A percentile compares a stretch with the other conserved stretches of the same genome.
Conservation (phyloP, 2,329 filamentous ascomycete species). For the Dactylellina parvicollis region DNA sequence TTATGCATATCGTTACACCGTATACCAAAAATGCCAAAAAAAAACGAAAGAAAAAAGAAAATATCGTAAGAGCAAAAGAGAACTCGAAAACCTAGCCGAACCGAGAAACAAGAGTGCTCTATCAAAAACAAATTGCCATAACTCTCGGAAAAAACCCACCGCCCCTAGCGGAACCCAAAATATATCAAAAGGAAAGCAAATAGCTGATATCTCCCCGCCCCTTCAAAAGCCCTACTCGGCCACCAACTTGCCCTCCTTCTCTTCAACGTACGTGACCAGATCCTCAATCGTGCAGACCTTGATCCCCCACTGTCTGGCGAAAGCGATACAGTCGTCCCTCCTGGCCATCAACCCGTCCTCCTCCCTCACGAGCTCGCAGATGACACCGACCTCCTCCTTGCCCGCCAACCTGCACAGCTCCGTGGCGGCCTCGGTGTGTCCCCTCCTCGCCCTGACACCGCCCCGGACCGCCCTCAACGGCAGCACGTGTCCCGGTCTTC, state of each 20-base stretch:
- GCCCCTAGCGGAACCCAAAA: not conserved
- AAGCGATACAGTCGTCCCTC: conserved; percentile 84
- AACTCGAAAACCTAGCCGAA: not conserved
- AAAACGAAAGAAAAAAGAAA: conserved; percentile 8
- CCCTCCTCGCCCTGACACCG: conserved; percentile 79
- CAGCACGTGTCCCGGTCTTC: conserved; percentile 88
- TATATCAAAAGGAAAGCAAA: not conserved
- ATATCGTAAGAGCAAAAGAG: not conserved
- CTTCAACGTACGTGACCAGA: conserved; percentile 80
- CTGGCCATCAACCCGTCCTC: conserved; percentile 88
- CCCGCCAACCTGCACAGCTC: conserved; percentile 89
- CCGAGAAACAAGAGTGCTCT: not conserved
- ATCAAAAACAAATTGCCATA: not conserved
- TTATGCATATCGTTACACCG: conserved; percentile 4
- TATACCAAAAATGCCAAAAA: conserved; percentile 4
- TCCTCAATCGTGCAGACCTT: conserved; percentile 97
- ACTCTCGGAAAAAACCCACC: no score
- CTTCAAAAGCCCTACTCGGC: not conserved
- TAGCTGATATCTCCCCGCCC: not conserved
- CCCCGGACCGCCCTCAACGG: conserved; percentile 81
- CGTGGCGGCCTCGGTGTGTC: conserved; percentile 92
- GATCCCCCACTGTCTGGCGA: conserved; percentile 87
- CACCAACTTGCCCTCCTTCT: conserved; percentile 73
- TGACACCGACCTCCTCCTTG: conserved; percentile 79
- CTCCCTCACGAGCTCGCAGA: conserved; percentile 91